Conservation (phyloP, 331 rosid genomes). For the Pyrus hybrid region DNA sequence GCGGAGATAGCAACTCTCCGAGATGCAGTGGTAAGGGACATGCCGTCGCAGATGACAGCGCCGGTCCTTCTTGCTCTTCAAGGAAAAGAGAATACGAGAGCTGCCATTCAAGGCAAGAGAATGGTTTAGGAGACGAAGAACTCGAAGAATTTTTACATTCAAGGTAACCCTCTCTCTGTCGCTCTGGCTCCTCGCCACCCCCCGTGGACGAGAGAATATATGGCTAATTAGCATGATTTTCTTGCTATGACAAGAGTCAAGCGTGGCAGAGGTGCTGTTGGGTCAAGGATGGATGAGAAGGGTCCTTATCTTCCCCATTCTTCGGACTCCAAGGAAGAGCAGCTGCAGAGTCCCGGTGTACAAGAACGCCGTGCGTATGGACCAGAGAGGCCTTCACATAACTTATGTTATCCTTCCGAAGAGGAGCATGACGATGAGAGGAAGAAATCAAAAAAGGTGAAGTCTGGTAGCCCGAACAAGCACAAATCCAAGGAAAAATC, state of each 20-base stretch:
- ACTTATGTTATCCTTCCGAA: conserved; percentile 38
- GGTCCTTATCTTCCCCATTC: conserved; percentile 73
- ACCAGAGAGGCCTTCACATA: conserved; percentile 52
- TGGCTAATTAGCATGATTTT: not conserved
- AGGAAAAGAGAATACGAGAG: conserved; percentile 27
- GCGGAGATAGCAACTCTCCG: conserved; percentile 10
- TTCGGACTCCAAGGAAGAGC: conserved; percentile 21
- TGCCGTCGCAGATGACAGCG: not conserved
- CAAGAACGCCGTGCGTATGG: conserved; percentile 34
- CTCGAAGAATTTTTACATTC: conserved; percentile 73
- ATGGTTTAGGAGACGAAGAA: conserved; percentile 71
- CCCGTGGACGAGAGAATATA: not conserved
- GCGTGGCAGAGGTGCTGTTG: conserved; percentile 92
- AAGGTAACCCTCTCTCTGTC: conserved; percentile 15
- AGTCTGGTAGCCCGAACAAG: conserved; percentile 34
- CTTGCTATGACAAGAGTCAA: conserved; percentile 46
- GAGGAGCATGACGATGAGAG: conserved; percentile 35
- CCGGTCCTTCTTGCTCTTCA: conserved; percentile 34
- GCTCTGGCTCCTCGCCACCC: not conserved
- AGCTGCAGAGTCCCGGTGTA: conserved; percentile 15
- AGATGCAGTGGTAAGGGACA: conserved; percentile 19
- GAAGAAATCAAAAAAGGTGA: conserved; percentile 43
- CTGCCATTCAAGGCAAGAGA: conserved; percentile 30
- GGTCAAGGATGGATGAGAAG: conserved; percentile 92
- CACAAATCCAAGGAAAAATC: conserved; percentile 44